Conservation (phyloP, 768 basidiomycete genomes). For the Neoboletus magnificus region DNA sequence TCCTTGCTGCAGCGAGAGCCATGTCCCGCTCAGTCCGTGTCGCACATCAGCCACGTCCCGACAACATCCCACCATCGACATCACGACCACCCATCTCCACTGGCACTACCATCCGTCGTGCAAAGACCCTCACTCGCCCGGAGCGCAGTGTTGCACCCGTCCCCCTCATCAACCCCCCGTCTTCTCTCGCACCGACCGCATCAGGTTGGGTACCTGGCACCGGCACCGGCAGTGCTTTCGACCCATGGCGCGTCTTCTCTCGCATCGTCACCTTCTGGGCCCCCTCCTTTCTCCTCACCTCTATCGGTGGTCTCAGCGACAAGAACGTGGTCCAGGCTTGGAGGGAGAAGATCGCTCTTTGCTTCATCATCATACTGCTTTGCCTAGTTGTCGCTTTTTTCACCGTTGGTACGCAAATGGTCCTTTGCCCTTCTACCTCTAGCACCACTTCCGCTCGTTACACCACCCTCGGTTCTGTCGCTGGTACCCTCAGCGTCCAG, state of each 20-base stretch:
- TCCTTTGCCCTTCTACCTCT: conserved; percentile 72
- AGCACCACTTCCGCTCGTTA: conserved; percentile 43
- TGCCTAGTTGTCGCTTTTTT: conserved; percentile 84
- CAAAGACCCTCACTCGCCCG: conserved; percentile 95
- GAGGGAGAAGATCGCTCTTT: conserved; percentile 95
- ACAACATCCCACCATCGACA: conserved; percentile 45
- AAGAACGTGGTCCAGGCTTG: conserved; percentile 81
- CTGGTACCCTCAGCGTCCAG: conserved; percentile 69
- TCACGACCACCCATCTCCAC: conserved; percentile 47
- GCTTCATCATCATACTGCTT: conserved; percentile 76
- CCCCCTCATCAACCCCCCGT: conserved; percentile 86
- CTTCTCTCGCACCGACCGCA: conserved; percentile 37
- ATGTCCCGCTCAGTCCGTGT: conserved; percentile 27
- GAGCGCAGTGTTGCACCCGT: conserved; percentile 93
- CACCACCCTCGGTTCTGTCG: conserved; percentile 50
- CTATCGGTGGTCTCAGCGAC: conserved; percentile 79
- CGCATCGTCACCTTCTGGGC: conserved; percentile 88
- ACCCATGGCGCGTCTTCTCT: conserved; percentile 81
- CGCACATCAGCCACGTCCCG: conserved; percentile 13
- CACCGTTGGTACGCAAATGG: conserved; percentile 91
- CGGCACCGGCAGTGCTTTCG: conserved; percentile 31
- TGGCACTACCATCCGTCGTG: conserved; percentile 69
- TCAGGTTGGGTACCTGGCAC: conserved; percentile 37
- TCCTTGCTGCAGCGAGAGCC: background rate
- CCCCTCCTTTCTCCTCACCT: conserved; percentile 68